Conservation (phyloP, 495 filamentous ascomycete species). For the Annulohypoxylon maeteangense region DNA sequence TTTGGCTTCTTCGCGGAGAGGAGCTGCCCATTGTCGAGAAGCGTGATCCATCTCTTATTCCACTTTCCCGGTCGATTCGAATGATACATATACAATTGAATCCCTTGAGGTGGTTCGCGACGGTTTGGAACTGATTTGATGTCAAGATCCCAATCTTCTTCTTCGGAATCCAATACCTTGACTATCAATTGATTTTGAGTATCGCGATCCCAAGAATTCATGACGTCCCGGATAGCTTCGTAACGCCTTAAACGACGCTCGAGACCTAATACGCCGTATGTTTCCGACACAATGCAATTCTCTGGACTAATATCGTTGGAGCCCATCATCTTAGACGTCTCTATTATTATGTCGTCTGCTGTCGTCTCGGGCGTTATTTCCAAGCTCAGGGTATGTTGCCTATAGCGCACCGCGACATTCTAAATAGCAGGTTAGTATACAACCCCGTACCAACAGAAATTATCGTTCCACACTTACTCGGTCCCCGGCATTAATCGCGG, state of each 20-base stretch:
- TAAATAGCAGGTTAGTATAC: slow-evolving; percentile 39
- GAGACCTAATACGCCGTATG: slow-evolving; percentile 77
- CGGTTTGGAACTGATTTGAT: slow-evolving; percentile 64
- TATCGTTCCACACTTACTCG: slow-evolving; percentile 61
- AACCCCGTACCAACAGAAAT: slow-evolving; percentile 10
- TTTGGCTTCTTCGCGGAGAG: slow-evolving; percentile 75
- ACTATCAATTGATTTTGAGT: slow-evolving; percentile 75
- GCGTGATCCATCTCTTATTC: slow-evolving; percentile 84
- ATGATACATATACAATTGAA: slow-evolving; percentile 77
- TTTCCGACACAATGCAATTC: slow-evolving; percentile 77
- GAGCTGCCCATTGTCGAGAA: slow-evolving; percentile 81
- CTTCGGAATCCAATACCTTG: slow-evolving; percentile 45
- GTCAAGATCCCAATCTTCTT: slow-evolving; percentile 55
- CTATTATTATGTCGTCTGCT: slow-evolving; percentile 73
- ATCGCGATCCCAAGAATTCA: slow-evolving; percentile 92
- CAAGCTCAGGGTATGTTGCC: slow-evolving; percentile 68
- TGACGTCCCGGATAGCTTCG: slow-evolving; percentile 85
- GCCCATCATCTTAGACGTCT: slow-evolving; percentile 64
- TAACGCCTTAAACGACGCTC: slow-evolving; percentile 87
- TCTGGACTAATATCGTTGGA: slow-evolving; percentile 66
- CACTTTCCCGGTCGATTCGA: slow-evolving; percentile 83
- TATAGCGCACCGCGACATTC: slow-evolving; percentile 74
- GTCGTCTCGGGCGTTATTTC: slow-evolving; percentile 79
- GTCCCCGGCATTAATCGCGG: slow-evolving; percentile 85
- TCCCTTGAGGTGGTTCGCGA: slow-evolving; percentile 65